Evolutionary conservation across 768 basidiomycete genomes (phyloP).

Genomic region (Termitomyces bulborhizus): DNA sequence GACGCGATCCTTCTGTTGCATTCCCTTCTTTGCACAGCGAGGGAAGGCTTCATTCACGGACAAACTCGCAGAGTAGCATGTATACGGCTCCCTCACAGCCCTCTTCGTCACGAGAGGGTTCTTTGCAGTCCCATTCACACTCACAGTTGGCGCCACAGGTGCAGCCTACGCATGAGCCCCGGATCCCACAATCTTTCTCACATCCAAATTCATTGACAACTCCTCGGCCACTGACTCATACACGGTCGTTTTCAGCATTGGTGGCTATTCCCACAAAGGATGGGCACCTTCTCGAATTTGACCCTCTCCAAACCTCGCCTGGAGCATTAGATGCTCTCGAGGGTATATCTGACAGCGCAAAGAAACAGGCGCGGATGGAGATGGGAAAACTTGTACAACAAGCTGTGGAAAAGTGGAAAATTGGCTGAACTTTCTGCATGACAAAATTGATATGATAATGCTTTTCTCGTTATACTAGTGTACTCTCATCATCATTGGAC

Average conservation of each 20-base stretch:
- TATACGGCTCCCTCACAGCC: constrained; percentile 31
- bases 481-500: constrained; percentile 3
- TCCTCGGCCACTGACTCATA: constrained; percentile 28
- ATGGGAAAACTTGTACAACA: constrained; percentile 68
- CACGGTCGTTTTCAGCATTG: constrained; percentile 45
- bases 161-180: constrained; percentile 16
- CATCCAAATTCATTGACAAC: constrained; percentile 23
- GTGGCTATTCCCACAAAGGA: constrained; percentile 78
- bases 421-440: constrained; percentile 24
- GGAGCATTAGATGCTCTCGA: constrained; percentile 68
- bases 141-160: constrained; percentile 11
- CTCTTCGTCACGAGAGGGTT: constrained; percentile 36
- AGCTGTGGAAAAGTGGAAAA: constrained; percentile 74
- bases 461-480: not conserved
- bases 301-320: constrained; percentile 72
- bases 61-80: constrained; percentile 47
- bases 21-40: constrained; percentile 21
- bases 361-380: constrained; percentile 75
- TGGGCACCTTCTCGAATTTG: constrained; percentile 79
- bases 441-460: not conserved
- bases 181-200: constrained; percentile 20
- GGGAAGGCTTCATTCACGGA: constrained; percentile 33
- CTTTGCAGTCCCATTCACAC: constrained; percentile 20
- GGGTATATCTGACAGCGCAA: constrained; percentile 75
- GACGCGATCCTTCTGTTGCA: constrained; percentile 47